Base-by-base conservation (phyloP, 139 green algal genomes). In the Auxenochlorella pyrenoidosa region DNA sequence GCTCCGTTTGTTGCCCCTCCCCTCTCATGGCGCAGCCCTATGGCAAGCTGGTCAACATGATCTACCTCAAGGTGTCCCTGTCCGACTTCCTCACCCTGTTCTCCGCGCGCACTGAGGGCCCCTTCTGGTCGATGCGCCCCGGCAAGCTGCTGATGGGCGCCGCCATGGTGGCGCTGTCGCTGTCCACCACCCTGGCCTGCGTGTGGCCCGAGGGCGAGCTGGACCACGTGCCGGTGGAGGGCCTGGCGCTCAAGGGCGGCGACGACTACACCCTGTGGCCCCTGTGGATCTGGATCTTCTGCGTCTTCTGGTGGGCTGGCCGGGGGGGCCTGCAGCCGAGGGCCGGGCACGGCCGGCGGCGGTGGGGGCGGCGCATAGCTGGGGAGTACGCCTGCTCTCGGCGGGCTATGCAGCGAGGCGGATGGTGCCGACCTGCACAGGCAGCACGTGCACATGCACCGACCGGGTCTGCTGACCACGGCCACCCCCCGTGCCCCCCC, bases 61-160 rank as follows among this genome's bases (percentile, higher is more conserved):
- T 98, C 41, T 98, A 97, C 88, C 92, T 98, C 36, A 98, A 98
- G 93, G 92, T 95, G 40, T 97, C 94, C 19, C 89, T 98, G 8
- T 96, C 92, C 28, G 95, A 98, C 89, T 98, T 97, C 89, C 87
- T 98, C 41, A 97, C 95, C 32, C 91, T 98, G 59, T 98, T 98
- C 91, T 92, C 90, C 76, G 94, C 95, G 0, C 92, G 95, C 76
- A 97, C 95, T 2, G 87, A 95, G 40, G 93, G 92, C 75, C 93
- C 92, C 89, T 96, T 97, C 93, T 97, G 92, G 93, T 88, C 75
- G 3, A 59, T 75, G 1, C 47, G 36, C 8, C 94, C 94, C 32
- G 86, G 80, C 77, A 72, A 76, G 44, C 77, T 93, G 60, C 85
- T 95, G 24, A 71, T 92, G 63, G 70, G 58, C n/a, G 88, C 94